Conservation (phyloP, 345 rosid species). For the Gossypium longicalyx region DNA sequence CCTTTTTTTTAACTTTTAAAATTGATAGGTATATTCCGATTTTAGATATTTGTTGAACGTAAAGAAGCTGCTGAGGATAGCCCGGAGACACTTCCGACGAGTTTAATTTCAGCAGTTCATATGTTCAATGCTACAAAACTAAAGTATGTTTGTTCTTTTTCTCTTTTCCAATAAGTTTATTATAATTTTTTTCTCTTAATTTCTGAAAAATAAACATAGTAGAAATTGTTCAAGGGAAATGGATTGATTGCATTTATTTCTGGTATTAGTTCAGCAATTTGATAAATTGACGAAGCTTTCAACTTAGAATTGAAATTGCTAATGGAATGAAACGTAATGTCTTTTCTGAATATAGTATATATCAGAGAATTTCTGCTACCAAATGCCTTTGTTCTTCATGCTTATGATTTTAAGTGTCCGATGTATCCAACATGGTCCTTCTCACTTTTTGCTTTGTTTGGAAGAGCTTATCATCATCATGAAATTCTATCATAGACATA, state of each 20-base stretch:
- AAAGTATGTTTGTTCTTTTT: neutral
- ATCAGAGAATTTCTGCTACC: too few relatives aligned
- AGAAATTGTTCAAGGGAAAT: too few relatives aligned
- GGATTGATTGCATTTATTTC: too few relatives aligned
- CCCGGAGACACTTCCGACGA: constrained; percentile 15
- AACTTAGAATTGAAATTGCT: neutral
- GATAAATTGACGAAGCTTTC: neutral
- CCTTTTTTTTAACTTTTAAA: neutral
- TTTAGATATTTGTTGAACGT: neutral
- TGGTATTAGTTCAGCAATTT: too few relatives aligned
- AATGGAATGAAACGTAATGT: neutral
- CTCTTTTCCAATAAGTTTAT: neutral
- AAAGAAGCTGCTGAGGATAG: neutral
- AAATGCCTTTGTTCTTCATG: too few relatives aligned
- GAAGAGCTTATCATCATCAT: too few relatives aligned
- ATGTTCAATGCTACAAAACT: neutral
- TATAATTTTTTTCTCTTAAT: neutral
- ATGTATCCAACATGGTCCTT: too few relatives aligned
- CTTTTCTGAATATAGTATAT: too few relatives aligned
- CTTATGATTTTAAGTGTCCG: too few relatives aligned
- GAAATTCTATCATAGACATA: too few relatives aligned
- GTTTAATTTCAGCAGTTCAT: constrained; percentile 12
- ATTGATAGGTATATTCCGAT: neutral
- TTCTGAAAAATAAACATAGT: too few relatives aligned
- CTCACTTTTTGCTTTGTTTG: too few relatives aligned